Evolutionary conservation across 2,329 filamentous ascomycete species (phyloP), one percentile per base, ranked within the genome.

Genomic region (Paecilomyces dactylethromorphus): DNA sequence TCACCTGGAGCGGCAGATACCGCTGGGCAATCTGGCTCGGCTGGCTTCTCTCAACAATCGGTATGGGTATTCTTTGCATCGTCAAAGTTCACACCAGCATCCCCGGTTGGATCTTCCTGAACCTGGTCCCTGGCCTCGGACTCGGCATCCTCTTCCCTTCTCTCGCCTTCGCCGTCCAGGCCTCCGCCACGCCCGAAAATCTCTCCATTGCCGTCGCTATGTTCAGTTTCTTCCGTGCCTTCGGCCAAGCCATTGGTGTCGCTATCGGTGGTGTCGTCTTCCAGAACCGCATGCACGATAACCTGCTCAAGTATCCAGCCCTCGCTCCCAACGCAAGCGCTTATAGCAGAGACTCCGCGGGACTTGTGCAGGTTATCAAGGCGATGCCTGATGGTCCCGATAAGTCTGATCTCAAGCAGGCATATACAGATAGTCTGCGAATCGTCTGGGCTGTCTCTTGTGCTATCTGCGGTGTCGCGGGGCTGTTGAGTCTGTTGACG

Each of bases 181-280:
- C 87, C 7, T 78, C 84, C 0, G 79, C 82, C 1, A 75, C 78
- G 0, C 79, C 79, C 59, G 77, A 80, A 58, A 82, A 87, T 65
- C 81, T 86, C 49, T 82, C 84, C 1, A 84, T 84, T 60, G 82
- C 84, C 0, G 81, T 82, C 0, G 86, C 83, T 11, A 83, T 90
- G 76, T 88, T 87, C 72, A 82, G 81, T 56, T 90, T 91, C 76
- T 81, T 86, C 65, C 82, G 86, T 13, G 81, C 82, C 1, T 80
- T 89, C 24, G 87, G 87, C 0, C 85, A 89, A 68, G 79, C 83
- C 0, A 72, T 89, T 10, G 87, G 87, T 24, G 84, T 90, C 2
- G 86, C 87, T 1, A 78, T 89, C 56, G 84, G 85, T 1, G 87
- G 87, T 3, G 85, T 87, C 32, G 81, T 88, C 56, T 90, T 90